Base-by-base conservation (phyloP, 192 early-diverging fungal species). In the Polychytrium aggregatum region DNA sequence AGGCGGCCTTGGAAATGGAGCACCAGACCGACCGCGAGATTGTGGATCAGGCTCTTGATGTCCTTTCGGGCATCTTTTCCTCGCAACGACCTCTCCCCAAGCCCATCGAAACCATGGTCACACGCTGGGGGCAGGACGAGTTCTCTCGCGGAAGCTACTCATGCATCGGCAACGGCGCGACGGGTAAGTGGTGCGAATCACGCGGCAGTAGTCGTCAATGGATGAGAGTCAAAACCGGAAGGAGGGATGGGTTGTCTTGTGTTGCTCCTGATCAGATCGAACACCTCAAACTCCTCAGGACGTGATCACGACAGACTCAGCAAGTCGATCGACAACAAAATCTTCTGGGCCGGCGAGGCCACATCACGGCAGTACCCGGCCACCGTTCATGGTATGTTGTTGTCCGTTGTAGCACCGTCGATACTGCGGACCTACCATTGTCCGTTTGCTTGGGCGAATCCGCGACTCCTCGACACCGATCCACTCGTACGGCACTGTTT, bases 31-130 rank as follows among this genome's bases (percentile, higher is more conserved):
- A 59, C 37, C 28, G 28, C 25, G 20, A 25, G 4, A 46, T 62
- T 10, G 37, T 59, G 6, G 24, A 35, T 11, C n/a, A 57, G 4
- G 48, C 40, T 5, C 43, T 59, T 53, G 25, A n/a, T 10, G 29
- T 24, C 13, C 21, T 59, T 8, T 7, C 57, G 25, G 22, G 30
- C 6, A 48, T 59, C 4, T 59, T 59, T 44, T 22, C 27, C 13
- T 16, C 18, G 6, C 33, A 59, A 41, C 9, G 25, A 11, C 49
- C 52, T n/a, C 24, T 59, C 34, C 55, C 55, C 11, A 18, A 24
- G 5, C 57, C 57, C 11, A 59, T 59, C 22, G 57, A 59, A 43
- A 57, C 51, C 5, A 31, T 57, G 28, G 57, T 59, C 14, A 59
- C 57, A 21, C 16, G 57, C 7, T 59, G 57, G 57, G 29, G 34